These are phyloP conservation scores for Trichoderma harzianum DNA, from an alignment of 2,329 filamentous ascomycete genomes.

Conservation along the genomic window DNA sequence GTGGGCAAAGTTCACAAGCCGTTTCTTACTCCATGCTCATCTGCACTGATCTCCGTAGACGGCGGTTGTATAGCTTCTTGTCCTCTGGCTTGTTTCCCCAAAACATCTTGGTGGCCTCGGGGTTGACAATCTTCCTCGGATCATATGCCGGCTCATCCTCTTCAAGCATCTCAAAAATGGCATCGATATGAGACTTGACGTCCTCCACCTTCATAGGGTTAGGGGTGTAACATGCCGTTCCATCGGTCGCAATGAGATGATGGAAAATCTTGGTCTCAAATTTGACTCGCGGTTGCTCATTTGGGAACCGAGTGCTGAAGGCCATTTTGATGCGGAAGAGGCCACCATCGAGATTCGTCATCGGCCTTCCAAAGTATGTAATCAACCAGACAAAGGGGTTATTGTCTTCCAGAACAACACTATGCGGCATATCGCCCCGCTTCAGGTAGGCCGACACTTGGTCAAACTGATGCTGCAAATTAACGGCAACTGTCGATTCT, in stretches of 20 bases:
- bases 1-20: no score
- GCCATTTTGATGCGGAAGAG: slow-evolving; percentile 77
- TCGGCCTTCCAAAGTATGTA: slow-evolving; percentile 85
- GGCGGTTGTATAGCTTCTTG: slow-evolving; percentile 79
- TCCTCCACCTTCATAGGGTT: slow-evolving; percentile 63
- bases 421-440: slow-evolving; percentile 65
- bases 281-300: slow-evolving; percentile 79
- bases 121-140: slow-evolving; percentile 80
- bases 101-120: slow-evolving; percentile 78
- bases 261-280: slow-evolving; percentile 84
- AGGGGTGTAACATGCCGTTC: slow-evolving; percentile 78
- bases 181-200: slow-evolving; percentile 77
- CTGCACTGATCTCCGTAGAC: slow-evolving; percentile 73
- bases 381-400: slow-evolving; percentile 90
- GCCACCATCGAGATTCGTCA: slow-evolving; percentile 90
- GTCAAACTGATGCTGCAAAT: slow-evolving; percentile 78
- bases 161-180: slow-evolving; percentile 77
- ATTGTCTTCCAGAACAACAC: slow-evolving; percentile 69
- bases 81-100: slow-evolving; percentile 74
- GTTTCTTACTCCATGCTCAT: slow-evolving; percentile 57
- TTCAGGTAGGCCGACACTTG: slow-evolving; percentile 77
- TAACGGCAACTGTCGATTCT: slow-evolving; percentile 74
- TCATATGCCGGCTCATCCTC: slow-evolving; percentile 88
- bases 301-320: slow-evolving; percentile 82
- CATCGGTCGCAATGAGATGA: slow-evolving; percentile 76